Evolutionary conservation across 139 green algal genomes (phyloP), one percentile per base, ranked within the genome.

Genomic region (Coelastrella sp.): DNA sequence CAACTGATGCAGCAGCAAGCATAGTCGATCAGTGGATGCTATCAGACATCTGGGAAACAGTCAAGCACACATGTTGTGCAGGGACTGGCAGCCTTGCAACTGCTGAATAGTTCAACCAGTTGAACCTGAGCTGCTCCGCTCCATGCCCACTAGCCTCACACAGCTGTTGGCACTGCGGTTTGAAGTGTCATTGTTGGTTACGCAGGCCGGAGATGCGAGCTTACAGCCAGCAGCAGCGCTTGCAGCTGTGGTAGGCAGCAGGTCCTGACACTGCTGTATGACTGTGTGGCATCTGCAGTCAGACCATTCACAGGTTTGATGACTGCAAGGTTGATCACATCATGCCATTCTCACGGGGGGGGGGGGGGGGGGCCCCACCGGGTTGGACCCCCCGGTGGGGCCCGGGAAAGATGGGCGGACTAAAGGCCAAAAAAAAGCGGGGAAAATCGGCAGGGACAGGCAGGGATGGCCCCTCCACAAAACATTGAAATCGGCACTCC

Each of bases 241-340:
- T 22, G 58, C 20, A 73, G 15, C 56, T 60, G 0, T 57, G 25
- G 17, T 7, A 49, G 8, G 70, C 70, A 25, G 70, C 12, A 59
- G 78, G 78, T 11, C 17, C 10, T 10, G 78, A 58, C 66, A 24
- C 35, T 66, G 78, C 11, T 63, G 49, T 66, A 20, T 49, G 27
- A 58, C 10, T 66, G 49, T 83, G 78, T 66, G 78, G 78, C 14
- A 83, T 83, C 10, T 65, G 78, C 35, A 27, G 24, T 25, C 78
- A 83, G 8, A 24, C 8, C 11, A 83, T 83, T 27, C 78, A 83
- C 5, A n/a, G 7, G 10, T 24, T 63, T 83, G 78, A 14, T 85
- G 79, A 85, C 20, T 61, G 56, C 49, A 58, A 85, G 1, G 79
- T 85, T 7, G 79, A 85, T 20, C 79, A 85, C n/a, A 4, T 85